A percentile compares a stretch with the other conserved stretches of the same genome.
Conservation (phyloP, 139 green algal species). For the Ettlia oleoabundans region DNA sequence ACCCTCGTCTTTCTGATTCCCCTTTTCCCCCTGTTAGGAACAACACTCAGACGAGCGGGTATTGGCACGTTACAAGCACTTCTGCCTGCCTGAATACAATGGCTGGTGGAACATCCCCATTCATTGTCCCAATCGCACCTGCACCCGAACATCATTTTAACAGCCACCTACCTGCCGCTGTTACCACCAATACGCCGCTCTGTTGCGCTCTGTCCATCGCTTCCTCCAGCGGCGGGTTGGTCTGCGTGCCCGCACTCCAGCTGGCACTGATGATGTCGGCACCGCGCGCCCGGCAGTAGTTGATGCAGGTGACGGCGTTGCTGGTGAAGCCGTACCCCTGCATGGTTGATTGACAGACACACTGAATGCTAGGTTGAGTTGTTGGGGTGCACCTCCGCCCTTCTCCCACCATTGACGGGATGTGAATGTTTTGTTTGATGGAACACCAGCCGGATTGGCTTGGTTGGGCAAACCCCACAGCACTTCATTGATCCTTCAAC, state of each 20-base stretch:
- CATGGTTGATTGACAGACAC: no score
- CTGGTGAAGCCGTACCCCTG: constrained; percentile 21
- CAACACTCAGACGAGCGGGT: no score
- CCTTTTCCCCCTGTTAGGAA: no score
- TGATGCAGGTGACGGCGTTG: constrained; percentile 28
- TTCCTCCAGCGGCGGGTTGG: constrained; percentile 19
- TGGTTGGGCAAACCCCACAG: no score
- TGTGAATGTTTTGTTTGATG: no score
- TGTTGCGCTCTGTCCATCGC: background rate
- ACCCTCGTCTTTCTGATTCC: no score
- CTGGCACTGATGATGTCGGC: constrained; percentile 27
- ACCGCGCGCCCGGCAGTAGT: constrained; percentile 24
- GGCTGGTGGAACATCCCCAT: background rate
- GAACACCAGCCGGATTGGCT: no score
- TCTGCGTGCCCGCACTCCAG: constrained; percentile 22
- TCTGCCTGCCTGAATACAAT: background rate
- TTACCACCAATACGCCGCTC: constrained; percentile 5
- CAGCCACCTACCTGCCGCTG: background rate
- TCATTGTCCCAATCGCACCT: background rate
- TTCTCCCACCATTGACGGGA: no score
- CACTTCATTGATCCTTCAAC: no score
- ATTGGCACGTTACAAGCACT: no score
- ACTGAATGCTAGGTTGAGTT: background rate
- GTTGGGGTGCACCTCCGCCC: background rate
- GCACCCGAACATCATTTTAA: background rate